These are phyloP conservation scores for Alliaria petiolata DNA, from an alignment of 345 rosid genomes.

Conservation along the genomic window DNA sequence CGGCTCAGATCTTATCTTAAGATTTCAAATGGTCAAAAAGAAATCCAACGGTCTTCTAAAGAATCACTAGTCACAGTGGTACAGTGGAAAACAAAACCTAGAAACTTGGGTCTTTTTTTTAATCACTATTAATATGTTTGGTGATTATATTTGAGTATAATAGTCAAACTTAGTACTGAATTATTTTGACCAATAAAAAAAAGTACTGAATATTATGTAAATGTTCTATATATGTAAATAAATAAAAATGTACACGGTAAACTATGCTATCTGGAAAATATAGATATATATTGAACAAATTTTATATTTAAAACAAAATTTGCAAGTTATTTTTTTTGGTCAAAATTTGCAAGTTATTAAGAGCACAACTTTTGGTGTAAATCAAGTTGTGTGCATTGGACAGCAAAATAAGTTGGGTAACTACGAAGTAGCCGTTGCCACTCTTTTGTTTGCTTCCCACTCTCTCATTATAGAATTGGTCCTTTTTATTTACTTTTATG, in stretches of 20 bases:
- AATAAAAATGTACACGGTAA: background rate
- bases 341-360: background rate
- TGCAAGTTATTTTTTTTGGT: too few relatives aligned
- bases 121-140: background rate
- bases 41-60: constrained; percentile 26
- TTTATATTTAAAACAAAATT: background rate
- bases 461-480: background rate
- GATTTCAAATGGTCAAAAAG: constrained; percentile 23
- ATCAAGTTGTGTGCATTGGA: constrained; percentile 23
- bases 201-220: too few relatives aligned
- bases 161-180: constrained; percentile 1
- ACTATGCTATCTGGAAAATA: background rate
- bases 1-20: constrained; percentile 41
- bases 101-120: constrained; percentile 14
- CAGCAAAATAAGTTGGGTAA: constrained; percentile 31
- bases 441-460: constrained; percentile 22
- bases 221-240: background rate
- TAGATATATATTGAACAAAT: background rate
- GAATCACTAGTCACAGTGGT: constrained; percentile 11
- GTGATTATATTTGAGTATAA: background rate
- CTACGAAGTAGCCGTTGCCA: constrained; percentile 34
- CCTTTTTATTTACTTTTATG: background rate
- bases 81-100: constrained; percentile 12
- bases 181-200: too few relatives aligned
- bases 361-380: constrained; percentile 29